Evolutionary conservation across 208 protist genomes (phyloP).

Genomic region (Angomonas deanei): DNA sequence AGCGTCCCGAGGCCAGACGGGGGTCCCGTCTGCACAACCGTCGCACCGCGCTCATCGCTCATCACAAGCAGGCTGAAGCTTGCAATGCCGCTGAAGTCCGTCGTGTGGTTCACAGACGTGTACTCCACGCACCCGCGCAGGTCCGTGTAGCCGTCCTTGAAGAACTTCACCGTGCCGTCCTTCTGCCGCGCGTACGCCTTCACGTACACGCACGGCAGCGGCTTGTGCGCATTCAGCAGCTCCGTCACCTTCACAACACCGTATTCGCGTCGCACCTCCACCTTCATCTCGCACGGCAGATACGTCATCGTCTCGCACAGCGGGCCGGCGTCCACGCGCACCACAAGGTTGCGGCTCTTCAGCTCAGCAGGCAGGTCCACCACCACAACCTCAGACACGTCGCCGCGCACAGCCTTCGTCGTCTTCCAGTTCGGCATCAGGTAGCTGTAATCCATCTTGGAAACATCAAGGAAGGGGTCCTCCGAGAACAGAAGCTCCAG

Average conservation of each 20-base stretch:
- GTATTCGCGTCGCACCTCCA: slow-evolving; percentile 2
- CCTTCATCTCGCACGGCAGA: slow-evolving; percentile 1
- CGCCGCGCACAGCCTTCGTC: background rate
- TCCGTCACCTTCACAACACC: slow-evolving; percentile 5
- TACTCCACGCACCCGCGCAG: slow-evolving; percentile 13
- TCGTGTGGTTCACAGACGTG: slow-evolving; percentile 4
- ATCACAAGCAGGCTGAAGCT: slow-evolving; percentile 11
- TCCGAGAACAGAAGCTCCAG: slow-evolving; percentile 11
- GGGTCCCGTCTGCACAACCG: slow-evolving; percentile 1
- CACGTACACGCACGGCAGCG: slow-evolving; percentile 10
- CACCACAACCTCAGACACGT: background rate
- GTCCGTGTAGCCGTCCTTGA: slow-evolving; percentile 17
- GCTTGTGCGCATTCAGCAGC: no score
- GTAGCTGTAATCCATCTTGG: slow-evolving; percentile 6
- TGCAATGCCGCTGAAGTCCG: background rate
- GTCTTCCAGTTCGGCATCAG: slow-evolving; percentile 1
- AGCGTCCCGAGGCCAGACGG: background rate
- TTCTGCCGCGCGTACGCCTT: slow-evolving; percentile 6
- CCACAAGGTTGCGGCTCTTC: slow-evolving; percentile 3
- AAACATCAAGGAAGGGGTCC: slow-evolving; percentile 1
- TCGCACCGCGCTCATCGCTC: slow-evolving; percentile 2
- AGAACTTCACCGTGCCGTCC: slow-evolving; percentile 2
- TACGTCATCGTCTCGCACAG: slow-evolving; percentile 4
- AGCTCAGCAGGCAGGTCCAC: slow-evolving; percentile 1
- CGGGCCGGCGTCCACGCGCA: background rate